A percentile compares a stretch with the other conserved stretches of the same genome.
Conservation (phyloP, 2,329 filamentous ascomycete species). For the Chrysoporthe deuterocubensis region DNA sequence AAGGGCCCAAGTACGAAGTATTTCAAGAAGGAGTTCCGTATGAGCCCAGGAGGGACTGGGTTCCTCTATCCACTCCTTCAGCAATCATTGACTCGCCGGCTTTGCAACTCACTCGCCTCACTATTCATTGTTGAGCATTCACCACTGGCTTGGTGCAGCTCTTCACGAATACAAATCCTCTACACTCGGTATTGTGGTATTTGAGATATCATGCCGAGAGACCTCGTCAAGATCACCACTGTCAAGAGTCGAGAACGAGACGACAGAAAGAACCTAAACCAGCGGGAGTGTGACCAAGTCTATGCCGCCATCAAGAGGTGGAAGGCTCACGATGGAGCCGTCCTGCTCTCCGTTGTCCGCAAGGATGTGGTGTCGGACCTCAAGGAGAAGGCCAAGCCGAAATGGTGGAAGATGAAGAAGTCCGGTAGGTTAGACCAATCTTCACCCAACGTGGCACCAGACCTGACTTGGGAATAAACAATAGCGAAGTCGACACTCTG, state of each 20-base stretch:
- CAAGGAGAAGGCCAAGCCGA: slow-evolving; percentile 24
- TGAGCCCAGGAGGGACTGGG: background rate
- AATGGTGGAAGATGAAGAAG: slow-evolving; percentile 27
- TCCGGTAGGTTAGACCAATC: slow-evolving; percentile 7
- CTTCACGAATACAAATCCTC: background rate
- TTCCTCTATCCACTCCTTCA: background rate
- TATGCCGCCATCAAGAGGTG: slow-evolving; percentile 26
- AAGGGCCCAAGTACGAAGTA: background rate
- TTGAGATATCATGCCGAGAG: slow-evolving; percentile 9
- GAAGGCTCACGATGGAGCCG: slow-evolving; percentile 27
- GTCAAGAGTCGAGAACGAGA: slow-evolving; percentile 10
- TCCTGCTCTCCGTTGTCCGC: slow-evolving; percentile 25
- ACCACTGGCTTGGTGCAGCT: slow-evolving; percentile 22
- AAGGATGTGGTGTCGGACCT: slow-evolving; percentile 14
- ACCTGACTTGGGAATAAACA: background rate
- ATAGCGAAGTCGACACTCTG: slow-evolving; percentile 27
- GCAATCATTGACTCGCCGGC: slow-evolving; percentile 2
- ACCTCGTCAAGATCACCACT: slow-evolving; percentile 12
- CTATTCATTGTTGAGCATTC: slow-evolving; percentile 1
- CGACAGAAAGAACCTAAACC: slow-evolving; percentile 12
- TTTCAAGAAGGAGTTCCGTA: background rate
- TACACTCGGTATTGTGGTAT: slow-evolving; percentile 9
- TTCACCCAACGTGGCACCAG: too few species aligned
- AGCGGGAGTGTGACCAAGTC: slow-evolving; percentile 27
- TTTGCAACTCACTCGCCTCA: background rate